A percentile compares a stretch with the other conserved stretches of the same genome.
These are phyloP conservation scores for Kurtzmaniella quercitrusa DNA, from an alignment of 1,139 yeast species.

Conservation along the genomic window DNA sequence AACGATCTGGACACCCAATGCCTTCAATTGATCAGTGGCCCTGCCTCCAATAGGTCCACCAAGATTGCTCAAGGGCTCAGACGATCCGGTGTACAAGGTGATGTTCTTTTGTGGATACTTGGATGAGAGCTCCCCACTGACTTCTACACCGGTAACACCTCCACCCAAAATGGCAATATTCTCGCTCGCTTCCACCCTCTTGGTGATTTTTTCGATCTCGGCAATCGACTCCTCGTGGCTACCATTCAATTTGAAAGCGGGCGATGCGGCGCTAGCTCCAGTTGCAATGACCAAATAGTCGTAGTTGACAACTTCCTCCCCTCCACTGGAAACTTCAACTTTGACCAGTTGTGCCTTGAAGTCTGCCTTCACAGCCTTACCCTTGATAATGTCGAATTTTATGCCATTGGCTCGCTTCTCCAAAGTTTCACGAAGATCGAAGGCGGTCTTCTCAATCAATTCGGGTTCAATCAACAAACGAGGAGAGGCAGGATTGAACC, in stretches of 20 bases:
- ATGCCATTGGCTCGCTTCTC: constrained; percentile 11
- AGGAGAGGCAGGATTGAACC: constrained; percentile 25
- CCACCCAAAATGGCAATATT: constrained; percentile 35
- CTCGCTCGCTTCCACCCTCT: constrained; percentile 16
- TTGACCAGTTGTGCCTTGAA: constrained; percentile 14
- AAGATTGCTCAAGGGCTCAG: constrained; percentile 19
- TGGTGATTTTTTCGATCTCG: constrained; percentile 13
- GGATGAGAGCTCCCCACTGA: constrained; percentile 31
- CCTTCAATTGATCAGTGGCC: constrained; percentile 18
- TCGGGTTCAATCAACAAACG: constrained; percentile 26
- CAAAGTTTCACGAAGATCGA: constrained; percentile 16
- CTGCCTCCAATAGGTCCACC: constrained; percentile 12
- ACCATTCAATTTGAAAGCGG: constrained; percentile 24
- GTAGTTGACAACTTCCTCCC: constrained; percentile 13
- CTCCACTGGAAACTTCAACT: constrained; percentile 10
- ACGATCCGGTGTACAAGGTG: constrained; percentile 24
- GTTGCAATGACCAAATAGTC: constrained; percentile 32
- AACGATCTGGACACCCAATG: constrained; percentile 23
- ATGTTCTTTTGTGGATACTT: constrained; percentile 17
- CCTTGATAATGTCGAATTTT: constrained; percentile 17
- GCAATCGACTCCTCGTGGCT: constrained; percentile 13
- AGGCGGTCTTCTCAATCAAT: constrained; percentile 14
- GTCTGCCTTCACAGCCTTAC: constrained; percentile 20
- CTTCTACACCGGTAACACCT: constrained; percentile 40
- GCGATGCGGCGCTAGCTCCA: constrained; percentile 21